phyloP scores from a whole-genome alignment of 164 flowering plant species.

The Vitis vinifera region DNA sequence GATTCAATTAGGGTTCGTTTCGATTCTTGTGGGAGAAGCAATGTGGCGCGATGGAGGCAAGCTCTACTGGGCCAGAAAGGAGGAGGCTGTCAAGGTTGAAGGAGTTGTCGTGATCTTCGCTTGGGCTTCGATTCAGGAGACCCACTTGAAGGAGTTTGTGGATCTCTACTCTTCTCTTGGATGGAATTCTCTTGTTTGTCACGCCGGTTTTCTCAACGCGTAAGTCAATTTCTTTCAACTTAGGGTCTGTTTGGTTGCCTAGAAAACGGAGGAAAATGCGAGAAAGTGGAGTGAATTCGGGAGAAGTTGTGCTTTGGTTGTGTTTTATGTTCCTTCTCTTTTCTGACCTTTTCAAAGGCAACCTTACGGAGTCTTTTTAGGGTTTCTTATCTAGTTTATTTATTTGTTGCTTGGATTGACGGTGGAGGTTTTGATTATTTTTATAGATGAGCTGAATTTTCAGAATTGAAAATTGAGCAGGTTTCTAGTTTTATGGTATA shows the following conservation, averaged over 20 bases:
- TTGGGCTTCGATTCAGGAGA: constrained; percentile 46
- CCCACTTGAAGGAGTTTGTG: constrained; percentile 28
- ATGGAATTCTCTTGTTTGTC: constrained; percentile 58
- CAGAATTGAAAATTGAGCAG: no score
- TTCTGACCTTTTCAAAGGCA: no score
- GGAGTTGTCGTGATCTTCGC: constrained; percentile 51
- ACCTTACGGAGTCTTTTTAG: no score
- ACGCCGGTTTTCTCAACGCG: constrained; percentile 51
- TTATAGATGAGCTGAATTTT: no score
- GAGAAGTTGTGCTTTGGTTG: no score
- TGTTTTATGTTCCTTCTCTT: background rate
- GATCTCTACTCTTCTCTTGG: constrained; percentile 53
- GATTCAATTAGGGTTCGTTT: no score
- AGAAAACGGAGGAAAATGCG: background rate
- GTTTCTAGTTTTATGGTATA: no score
- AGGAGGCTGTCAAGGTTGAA: constrained; percentile 8
- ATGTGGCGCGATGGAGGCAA: constrained; percentile 26
- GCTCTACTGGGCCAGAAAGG: constrained; percentile 40
- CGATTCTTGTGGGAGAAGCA: background rate
- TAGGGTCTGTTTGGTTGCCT: background rate
- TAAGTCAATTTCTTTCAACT: constrained; percentile 15
- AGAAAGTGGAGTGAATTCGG: background rate
- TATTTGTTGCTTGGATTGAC: no score
- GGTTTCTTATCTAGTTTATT: no score
- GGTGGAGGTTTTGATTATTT: no score